phyloP scores from a whole-genome alignment of 2,329 filamentous ascomycete genomes.

The Pseudofabraea citricarpa region DNA sequence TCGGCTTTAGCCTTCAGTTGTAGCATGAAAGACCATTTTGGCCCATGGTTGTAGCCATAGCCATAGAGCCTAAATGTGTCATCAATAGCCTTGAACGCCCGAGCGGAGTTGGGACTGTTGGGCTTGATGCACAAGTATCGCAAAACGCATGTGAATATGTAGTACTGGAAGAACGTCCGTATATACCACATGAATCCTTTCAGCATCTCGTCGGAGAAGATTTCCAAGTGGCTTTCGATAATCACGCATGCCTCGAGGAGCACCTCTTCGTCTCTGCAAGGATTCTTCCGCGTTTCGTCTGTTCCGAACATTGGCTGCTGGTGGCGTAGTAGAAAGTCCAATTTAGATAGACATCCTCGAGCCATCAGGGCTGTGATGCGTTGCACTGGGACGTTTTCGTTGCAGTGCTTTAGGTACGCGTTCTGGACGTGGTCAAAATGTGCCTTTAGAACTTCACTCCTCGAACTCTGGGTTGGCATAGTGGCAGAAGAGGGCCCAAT shows the following conservation, averaged over 20 bases:
- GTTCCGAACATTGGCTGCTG: constrained; percentile 3
- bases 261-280: background rate
- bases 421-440: constrained; percentile 15
- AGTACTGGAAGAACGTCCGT: constrained; percentile 3
- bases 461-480: background rate
- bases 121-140: constrained; percentile 5
- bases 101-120: background rate
- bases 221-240: background rate
- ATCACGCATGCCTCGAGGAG: constrained; percentile 3
- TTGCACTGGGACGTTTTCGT: constrained; percentile 10
- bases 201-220: constrained; percentile 4
- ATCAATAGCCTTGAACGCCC: background rate
- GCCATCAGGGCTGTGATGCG: background rate
- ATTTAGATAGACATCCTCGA: background rate
- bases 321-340: constrained; percentile 1
- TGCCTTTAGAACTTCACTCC: background rate
- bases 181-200: constrained; percentile 4
- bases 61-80: background rate
- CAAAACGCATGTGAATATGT: constrained; percentile 4
- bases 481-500: background rate
- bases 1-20: constrained; percentile 1
- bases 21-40: constrained; percentile 2
- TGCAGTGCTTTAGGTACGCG: constrained; percentile 5
- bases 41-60: background rate
- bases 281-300: background rate